Percentiles rank a stretch among this genome's conserved stretches.
Evolutionary conservation across 179 eudicot species (phyloP).

Genomic region (Kewa caespitosa): DNA sequence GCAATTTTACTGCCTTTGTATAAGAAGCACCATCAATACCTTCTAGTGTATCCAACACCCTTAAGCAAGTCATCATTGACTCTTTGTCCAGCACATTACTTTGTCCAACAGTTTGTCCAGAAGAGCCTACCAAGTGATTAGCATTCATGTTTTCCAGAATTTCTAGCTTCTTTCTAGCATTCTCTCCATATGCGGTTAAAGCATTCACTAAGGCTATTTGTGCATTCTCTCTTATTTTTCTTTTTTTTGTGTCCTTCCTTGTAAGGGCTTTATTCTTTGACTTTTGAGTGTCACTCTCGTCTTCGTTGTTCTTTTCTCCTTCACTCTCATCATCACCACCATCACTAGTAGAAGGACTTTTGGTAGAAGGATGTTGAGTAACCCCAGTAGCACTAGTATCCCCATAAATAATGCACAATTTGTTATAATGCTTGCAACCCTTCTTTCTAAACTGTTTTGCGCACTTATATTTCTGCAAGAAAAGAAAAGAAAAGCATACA

Average conservation of each 20-base stretch:
- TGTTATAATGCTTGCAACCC: neutral
- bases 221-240: neutral
- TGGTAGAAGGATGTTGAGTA: neutral
- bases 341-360: slow-evolving; percentile 7
- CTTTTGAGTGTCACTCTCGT: neutral
- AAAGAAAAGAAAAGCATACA: too few relatives aligned
- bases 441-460: slow-evolving; percentile 5
- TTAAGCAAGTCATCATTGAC: neutral
- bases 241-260: slow-evolving; percentile 1
- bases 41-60: neutral
- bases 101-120: neutral
- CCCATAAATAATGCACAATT: neutral
- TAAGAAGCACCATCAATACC: slow-evolving; percentile 17
- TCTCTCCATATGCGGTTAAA: slow-evolving; percentile 1
- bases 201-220: slow-evolving; percentile 12
- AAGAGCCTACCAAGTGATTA: too few relatives aligned
- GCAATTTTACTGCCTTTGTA: slow-evolving; percentile 1
- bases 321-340: slow-evolving; percentile 7
- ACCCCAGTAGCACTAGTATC: neutral
- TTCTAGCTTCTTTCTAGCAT: slow-evolving; percentile 5
- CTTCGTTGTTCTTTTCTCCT: neutral
- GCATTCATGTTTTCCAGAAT: neutral
- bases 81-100: neutral
- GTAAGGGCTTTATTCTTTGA: neutral
- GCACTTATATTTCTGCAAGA: slow-evolving; percentile 1